These are phyloP conservation scores for Yamadazyma siamensis DNA, from an alignment of 1,139 yeast species.

Conservation along the genomic window DNA sequence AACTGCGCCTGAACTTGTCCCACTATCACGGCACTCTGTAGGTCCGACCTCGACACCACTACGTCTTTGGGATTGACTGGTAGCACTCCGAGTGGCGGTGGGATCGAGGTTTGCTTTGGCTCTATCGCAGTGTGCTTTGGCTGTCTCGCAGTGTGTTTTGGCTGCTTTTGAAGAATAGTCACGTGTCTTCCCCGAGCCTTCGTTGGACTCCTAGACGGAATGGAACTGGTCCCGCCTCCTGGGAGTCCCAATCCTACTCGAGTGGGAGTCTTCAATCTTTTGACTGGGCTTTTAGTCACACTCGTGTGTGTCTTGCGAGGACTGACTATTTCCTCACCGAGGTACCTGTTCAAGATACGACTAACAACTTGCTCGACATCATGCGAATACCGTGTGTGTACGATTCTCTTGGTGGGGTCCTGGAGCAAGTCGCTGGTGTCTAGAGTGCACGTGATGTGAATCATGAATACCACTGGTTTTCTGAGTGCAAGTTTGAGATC, in stretches of 20 bases:
- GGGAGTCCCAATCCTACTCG: not conserved
- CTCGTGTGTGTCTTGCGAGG: not conserved
- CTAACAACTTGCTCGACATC: constrained; percentile 26
- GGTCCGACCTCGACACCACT: too few species aligned
- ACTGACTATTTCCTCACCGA: constrained; percentile 2
- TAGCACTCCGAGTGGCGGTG: too few species aligned
- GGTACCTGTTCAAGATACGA: constrained; percentile 24
- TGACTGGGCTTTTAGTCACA: too few species aligned
- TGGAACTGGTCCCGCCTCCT: constrained; percentile 1
- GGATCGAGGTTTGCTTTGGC: too few species aligned
- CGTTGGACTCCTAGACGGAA: not conserved
- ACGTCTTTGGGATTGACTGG: too few species aligned
- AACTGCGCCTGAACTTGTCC: constrained; percentile 61
- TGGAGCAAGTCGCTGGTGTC: constrained; percentile 37
- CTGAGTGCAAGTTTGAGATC: constrained; percentile 15
- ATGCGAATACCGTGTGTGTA: constrained; percentile 20
- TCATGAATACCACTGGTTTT: constrained; percentile 34
- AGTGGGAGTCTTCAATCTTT: too few species aligned
- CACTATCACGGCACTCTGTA: constrained; percentile 18
- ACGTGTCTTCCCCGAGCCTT: not conserved
- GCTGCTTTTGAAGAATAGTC: constrained; percentile 1
- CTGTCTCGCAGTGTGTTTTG: constrained; percentile 4
- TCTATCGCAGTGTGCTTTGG: too few species aligned
- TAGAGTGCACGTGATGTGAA: constrained; percentile 28
- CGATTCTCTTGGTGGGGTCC: constrained; percentile 35